A percentile compares a stretch with the other conserved stretches of the same genome.
Evolutionary conservation across 140 eudicot species (phyloP).

Genomic region (Senecio squalidus): DNA sequence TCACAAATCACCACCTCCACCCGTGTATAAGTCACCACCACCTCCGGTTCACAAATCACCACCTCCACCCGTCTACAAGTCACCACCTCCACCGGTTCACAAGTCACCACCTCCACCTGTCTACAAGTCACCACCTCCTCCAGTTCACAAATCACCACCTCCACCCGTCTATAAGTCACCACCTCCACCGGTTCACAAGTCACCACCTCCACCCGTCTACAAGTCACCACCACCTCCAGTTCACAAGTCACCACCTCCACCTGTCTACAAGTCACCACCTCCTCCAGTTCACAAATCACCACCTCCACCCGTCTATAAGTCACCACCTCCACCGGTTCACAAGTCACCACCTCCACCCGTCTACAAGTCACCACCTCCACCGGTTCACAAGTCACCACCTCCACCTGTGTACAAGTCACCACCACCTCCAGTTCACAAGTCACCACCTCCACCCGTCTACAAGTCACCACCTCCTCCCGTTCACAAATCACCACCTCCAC

Average conservation of each 20-base stretch:
- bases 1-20: conserved; percentile 15
- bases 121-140: conserved; percentile 21
- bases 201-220: conserved; percentile 2
- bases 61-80: conserved; percentile 9
- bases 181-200: no score
- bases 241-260: no score
- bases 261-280: conserved; percentile 19
- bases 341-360: no score
- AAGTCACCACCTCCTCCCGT: conserved; percentile 23
- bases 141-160: no score
- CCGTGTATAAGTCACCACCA: conserved; percentile 1
- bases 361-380: no score
- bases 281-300: conserved; percentile 14
- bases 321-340: no score
- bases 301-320: no score
- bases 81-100: conserved; percentile 25
- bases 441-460: no score
- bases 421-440: no score
- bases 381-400: no score
- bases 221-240: conserved; percentile 15
- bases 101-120: conserved; percentile 12
- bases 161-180: conserved; percentile 14
- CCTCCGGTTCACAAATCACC: conserved; percentile 21
- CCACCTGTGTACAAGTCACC: no score
- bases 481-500: conserved; percentile 15